A percentile compares a stretch with the other conserved stretches of the same genome.
These are phyloP conservation scores for Cercospora janseana DNA, from an alignment of 2,329 filamentous ascomycete species.

Conservation along the genomic window DNA sequence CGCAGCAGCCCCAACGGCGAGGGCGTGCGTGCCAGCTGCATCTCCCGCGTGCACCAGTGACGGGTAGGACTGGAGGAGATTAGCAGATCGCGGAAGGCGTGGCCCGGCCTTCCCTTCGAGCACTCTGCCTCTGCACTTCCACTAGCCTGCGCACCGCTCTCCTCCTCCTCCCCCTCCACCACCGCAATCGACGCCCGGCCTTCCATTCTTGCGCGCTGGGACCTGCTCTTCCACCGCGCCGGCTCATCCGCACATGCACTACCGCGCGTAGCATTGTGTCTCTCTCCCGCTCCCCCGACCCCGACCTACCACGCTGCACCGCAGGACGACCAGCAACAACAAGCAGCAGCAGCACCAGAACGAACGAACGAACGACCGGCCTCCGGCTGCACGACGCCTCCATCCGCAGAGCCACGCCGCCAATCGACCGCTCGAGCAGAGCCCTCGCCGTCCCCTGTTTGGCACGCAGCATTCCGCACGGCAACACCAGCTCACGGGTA, in stretches of 20 bases:
- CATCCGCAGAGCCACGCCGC: neutral
- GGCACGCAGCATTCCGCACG: slow-evolving; percentile 10
- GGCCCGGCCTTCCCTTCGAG: neutral
- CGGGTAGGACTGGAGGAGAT: slow-evolving; percentile 1
- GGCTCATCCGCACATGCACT: neutral
- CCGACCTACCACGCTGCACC: too few relatives aligned
- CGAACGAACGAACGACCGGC: neutral
- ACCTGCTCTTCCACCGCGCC: neutral
- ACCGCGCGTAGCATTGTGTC: neutral
- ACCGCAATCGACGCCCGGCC: neutral
- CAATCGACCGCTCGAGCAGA: neutral
- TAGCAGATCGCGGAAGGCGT: neutral
- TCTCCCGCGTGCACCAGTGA: neutral
- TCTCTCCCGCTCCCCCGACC: neutral
- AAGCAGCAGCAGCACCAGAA: neutral
- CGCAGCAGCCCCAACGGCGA: too few relatives aligned
- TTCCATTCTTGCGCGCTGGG: neutral
- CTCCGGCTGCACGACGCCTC: neutral
- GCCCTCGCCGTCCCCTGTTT: slow-evolving; percentile 4
- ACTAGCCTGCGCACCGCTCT: neutral
- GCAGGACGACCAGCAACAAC: too few relatives aligned
- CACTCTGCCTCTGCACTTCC: neutral
- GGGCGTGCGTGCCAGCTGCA: neutral
- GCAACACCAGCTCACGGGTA: slow-evolving; percentile 10
- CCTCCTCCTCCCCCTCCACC: neutral